Percentiles rank a stretch among this genome's conserved stretches.
These are phyloP conservation scores for Benincasa hispida DNA, from an alignment of 306 rosid species.

Conservation along the genomic window DNA sequence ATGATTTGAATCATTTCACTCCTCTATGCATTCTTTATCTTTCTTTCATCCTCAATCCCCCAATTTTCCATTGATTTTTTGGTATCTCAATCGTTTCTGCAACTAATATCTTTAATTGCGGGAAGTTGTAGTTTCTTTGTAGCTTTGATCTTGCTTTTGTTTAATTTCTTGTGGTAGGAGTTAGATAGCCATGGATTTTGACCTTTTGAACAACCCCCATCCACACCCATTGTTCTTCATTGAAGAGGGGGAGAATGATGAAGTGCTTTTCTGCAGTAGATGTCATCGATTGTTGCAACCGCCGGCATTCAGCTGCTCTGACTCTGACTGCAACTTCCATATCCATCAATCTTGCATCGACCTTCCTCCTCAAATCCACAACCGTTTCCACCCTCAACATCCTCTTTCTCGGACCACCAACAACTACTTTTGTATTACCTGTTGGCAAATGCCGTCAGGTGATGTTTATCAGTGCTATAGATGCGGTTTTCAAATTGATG, in stretches of 20 bases:
- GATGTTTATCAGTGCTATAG: not conserved
- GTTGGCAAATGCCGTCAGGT: not conserved
- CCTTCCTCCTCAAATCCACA: not conserved
- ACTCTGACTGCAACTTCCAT: not conserved
- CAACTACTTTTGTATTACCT: not conserved
- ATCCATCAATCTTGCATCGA: slow-evolving; percentile 4
- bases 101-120: not conserved
- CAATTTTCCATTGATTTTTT: not conserved
- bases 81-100: not conserved
- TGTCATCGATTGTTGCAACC: not conserved
- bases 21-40: not conserved
- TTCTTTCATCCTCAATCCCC: not conserved
- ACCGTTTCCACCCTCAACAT: not conserved
- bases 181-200: not conserved
- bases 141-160: not conserved
- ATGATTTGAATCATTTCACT: no score
- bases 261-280: not conserved
- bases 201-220: not conserved
- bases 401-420: not conserved
- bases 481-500: not conserved
- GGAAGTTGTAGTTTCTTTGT: not conserved
- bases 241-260: not conserved
- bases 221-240: not conserved
- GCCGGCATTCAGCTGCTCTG: not conserved
- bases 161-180: not conserved